These are phyloP conservation scores for Cystofilobasidium bisporidii DNA, from an alignment of 768 basidiomycete genomes.

Conservation along the genomic window DNA sequence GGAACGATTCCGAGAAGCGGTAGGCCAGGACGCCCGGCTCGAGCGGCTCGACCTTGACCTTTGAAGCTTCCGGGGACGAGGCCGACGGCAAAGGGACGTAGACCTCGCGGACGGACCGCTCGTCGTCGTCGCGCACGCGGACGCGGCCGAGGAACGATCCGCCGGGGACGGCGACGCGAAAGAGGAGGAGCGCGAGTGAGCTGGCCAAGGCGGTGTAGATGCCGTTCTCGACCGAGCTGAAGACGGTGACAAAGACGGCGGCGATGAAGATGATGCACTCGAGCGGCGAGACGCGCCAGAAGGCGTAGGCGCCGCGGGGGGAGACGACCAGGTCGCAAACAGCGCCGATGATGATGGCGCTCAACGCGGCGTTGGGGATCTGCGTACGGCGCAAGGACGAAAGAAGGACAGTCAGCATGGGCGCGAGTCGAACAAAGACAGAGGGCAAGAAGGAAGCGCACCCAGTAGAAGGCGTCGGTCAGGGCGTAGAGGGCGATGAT, in stretches of 20 bases:
- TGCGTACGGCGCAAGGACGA: neutral
- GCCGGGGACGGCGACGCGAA: constrained; percentile 78
- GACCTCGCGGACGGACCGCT: constrained; percentile 54
- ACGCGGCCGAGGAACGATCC: constrained; percentile 86
- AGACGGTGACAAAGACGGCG: constrained; percentile 48
- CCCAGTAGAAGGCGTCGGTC: constrained; percentile 5
- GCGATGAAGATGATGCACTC: constrained; percentile 48
- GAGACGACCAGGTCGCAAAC: constrained; percentile 60
- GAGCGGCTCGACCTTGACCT: constrained; percentile 64
- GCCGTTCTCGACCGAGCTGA: constrained; percentile 68
- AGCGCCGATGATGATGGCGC: constrained; percentile 36
- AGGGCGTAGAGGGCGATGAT: constrained; percentile 82
- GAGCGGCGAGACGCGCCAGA: constrained; percentile 87
- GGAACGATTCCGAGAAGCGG: constrained; percentile 69
- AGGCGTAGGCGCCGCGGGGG: constrained; percentile 69
- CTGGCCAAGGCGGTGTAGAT: constrained; percentile 57
- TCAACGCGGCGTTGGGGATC: constrained; percentile 21
- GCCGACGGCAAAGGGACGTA: constrained; percentile 63
- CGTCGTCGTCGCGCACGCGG: constrained; percentile 43
- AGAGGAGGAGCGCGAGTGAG: constrained; percentile 66
- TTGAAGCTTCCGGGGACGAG: constrained; percentile 29
- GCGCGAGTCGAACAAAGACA: too few species aligned
- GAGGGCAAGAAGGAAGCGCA: too few species aligned
- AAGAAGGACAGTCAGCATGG: too few species aligned
- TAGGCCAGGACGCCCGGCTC: constrained; percentile 76